phyloP scores from a whole-genome alignment of 306 rosid species.

The Casuarina equisetifolia region DNA sequence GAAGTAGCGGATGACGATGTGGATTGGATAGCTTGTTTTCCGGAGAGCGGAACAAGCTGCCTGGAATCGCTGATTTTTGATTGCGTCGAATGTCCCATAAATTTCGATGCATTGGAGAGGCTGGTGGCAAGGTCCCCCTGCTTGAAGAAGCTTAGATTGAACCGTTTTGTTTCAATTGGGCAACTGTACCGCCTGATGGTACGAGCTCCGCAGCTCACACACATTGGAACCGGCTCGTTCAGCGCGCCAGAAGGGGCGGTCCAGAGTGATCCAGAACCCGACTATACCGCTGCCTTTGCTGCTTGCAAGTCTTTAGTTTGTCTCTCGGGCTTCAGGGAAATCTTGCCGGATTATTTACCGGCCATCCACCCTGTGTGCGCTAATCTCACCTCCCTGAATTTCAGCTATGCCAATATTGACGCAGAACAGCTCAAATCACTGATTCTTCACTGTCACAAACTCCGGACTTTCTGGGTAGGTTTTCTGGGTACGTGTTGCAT shows the following conservation, averaged over 20 bases:
- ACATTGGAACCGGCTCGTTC: slow-evolving; percentile 74
- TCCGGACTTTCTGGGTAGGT: slow-evolving; percentile 72
- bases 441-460: slow-evolving; percentile 63
- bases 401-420: slow-evolving; percentile 66
- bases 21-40: slow-evolving; percentile 80
- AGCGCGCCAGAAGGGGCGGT: slow-evolving; percentile 34
- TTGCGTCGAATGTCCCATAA: slow-evolving; percentile 57
- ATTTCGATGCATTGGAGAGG: slow-evolving; percentile 79
- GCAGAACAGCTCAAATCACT: slow-evolving; percentile 61
- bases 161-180: slow-evolving; percentile 51
- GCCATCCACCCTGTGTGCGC: slow-evolving; percentile 62
- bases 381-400: slow-evolving; percentile 67
- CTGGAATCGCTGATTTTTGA: slow-evolving; percentile 76
- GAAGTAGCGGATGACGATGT: slow-evolving; percentile 59
- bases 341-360: slow-evolving; percentile 53
- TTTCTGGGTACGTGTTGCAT: not conserved
- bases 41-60: slow-evolving; percentile 50
- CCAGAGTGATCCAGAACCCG: slow-evolving; percentile 56
- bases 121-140: slow-evolving; percentile 75
- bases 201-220: slow-evolving; percentile 76
- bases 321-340: slow-evolving; percentile 84
- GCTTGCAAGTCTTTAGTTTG: slow-evolving; percentile 77
- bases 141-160: slow-evolving; percentile 73
- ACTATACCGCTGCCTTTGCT: slow-evolving; percentile 61
- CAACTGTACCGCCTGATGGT: slow-evolving; percentile 54